A percentile compares a stretch with the other conserved stretches of the same genome.
Evolutionary conservation across 768 basidiomycete species (phyloP).

Genomic region (Coprinopsis sp.): DNA sequence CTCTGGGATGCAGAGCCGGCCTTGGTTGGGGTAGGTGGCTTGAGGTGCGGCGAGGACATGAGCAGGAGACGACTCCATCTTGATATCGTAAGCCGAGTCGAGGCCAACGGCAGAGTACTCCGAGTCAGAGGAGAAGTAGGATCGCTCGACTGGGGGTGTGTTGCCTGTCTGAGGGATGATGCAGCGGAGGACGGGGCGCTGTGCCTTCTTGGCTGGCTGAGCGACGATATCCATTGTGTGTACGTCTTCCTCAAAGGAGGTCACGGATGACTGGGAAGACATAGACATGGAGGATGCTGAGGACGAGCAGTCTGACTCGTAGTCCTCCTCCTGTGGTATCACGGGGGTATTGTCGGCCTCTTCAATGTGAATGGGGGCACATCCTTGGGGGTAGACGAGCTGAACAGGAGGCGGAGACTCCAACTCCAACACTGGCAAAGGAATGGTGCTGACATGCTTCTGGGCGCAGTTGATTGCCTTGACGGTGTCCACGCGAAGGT

Average conservation of each 20-base stretch:
- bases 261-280: background rate
- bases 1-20: slow-evolving; percentile 1
- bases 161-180: slow-evolving; percentile 18
- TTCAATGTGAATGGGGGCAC: too few relatives aligned
- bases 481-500: slow-evolving; percentile 40
- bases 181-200: slow-evolving; percentile 19
- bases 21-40: too few relatives aligned
- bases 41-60: background rate
- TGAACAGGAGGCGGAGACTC: slow-evolving; percentile 13
- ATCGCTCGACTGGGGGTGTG: slow-evolving; percentile 2
- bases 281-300: too few relatives aligned
- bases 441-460: slow-evolving; percentile 33
- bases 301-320: too few relatives aligned
- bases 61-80: background rate
- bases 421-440: slow-evolving; percentile 31
- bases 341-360: too few relatives aligned
- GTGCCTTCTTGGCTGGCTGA: background rate
- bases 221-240: background rate
- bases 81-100: background rate
- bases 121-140: slow-evolving; percentile 14
- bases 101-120: slow-evolving; percentile 14
- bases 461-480: slow-evolving; percentile 37
- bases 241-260: background rate
- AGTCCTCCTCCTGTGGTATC: too few relatives aligned
- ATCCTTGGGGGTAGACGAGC: background rate